These are phyloP conservation scores for Monosporozyma servazzii DNA, from an alignment of 805 yeast species.

Conservation along the genomic window DNA sequence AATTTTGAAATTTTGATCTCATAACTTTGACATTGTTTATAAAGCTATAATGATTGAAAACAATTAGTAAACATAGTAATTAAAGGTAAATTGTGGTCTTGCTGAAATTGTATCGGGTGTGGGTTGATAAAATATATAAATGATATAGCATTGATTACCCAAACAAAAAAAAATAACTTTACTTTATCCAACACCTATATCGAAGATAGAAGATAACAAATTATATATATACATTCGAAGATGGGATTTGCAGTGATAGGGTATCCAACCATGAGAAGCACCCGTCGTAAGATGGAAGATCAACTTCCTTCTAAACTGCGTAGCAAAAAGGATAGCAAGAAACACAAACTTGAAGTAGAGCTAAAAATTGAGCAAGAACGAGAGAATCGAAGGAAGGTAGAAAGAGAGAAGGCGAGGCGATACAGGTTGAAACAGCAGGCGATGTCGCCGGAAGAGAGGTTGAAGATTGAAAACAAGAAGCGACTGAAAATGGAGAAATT, in stretches of 20 bases:
- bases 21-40: neutral
- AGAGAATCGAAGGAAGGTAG: neutral
- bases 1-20: neutral
- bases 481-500: neutral
- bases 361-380: neutral
- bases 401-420: neutral
- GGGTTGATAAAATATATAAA: neutral
- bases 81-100: neutral
- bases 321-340: neutral
- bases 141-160: neutral
- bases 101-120: neutral
- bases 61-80: neutral
- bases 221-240: neutral
- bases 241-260: conserved; percentile 19
- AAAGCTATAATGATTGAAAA: neutral
- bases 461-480: neutral
- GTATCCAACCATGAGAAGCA: conserved; percentile 10
- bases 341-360: neutral
- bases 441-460: neutral
- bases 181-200: no score
- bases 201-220: no score
- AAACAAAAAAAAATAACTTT: neutral
- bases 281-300: neutral
- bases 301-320: neutral
- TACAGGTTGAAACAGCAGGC: neutral